These are phyloP conservation scores for Fusarium oxysporum DNA, from an alignment of 2,329 filamentous ascomycete genomes.

Conservation along the genomic window DNA sequence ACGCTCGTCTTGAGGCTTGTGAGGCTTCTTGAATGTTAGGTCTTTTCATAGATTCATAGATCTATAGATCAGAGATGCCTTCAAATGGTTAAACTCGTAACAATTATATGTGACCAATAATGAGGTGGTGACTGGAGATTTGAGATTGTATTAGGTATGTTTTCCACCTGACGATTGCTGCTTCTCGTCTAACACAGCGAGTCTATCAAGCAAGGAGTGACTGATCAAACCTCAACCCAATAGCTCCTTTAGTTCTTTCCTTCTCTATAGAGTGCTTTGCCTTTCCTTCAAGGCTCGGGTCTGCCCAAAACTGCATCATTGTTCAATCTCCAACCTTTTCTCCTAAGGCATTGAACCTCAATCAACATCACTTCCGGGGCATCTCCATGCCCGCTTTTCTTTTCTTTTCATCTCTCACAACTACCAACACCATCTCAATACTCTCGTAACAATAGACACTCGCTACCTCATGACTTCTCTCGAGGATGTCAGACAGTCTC, in stretches of 20 bases:
- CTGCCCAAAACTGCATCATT: not conserved
- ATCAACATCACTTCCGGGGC: slow-evolving; percentile 11
- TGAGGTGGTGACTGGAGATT: not conserved
- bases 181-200: not conserved
- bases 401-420: not conserved
- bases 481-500: slow-evolving; percentile 49
- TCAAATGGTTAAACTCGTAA: not conserved
- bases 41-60: not conserved
- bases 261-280: not conserved
- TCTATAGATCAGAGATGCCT: not conserved
- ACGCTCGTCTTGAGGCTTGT: not conserved
- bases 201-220: not conserved
- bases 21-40: not conserved
- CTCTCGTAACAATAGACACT: not conserved
- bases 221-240: not conserved
- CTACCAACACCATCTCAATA: not conserved
- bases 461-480: slow-evolving; percentile 39
- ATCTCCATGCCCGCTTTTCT: not conserved
- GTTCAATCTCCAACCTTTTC: slow-evolving; percentile 8
- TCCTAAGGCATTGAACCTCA: slow-evolving; percentile 16
- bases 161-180: not conserved
- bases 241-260: not conserved
- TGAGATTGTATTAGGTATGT: not conserved
- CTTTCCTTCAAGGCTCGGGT: not conserved
- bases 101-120: not conserved